phyloP scores from a whole-genome alignment of 805 yeast species.

The Candida pini region DNA sequence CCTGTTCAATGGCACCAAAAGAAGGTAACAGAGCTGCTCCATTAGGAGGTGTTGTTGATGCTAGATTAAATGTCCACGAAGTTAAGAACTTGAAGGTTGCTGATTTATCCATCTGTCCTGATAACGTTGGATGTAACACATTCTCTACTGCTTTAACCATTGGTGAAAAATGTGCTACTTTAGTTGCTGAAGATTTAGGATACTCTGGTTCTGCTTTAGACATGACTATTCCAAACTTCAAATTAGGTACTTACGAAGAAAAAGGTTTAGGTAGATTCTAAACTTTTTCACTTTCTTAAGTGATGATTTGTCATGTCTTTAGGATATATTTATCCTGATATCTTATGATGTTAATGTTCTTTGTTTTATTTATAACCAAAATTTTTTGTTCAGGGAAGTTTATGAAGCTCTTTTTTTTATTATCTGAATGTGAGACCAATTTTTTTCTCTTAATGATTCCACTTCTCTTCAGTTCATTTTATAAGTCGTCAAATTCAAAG shows the following conservation, averaged over 20 bases:
- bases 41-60: constrained; percentile 24
- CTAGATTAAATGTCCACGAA: constrained; percentile 24
- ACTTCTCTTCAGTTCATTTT: no score
- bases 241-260: constrained; percentile 24
- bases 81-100: constrained; percentile 26
- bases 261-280: constrained; percentile 24
- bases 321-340: neutral
- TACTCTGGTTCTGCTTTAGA: constrained; percentile 23
- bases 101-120: constrained; percentile 25
- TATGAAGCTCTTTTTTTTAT: neutral
- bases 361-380: neutral
- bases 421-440: no score
- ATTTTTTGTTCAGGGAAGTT: neutral
- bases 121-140: constrained; percentile 28
- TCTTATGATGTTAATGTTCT: neutral
- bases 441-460: no score
- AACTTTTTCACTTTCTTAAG: no score
- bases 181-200: constrained; percentile 26
- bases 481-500: no score
- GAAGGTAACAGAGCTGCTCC: constrained; percentile 24
- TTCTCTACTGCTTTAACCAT: constrained; percentile 25
- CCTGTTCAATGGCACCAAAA: constrained; percentile 26
- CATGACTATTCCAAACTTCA: constrained; percentile 26
- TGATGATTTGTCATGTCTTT: no score
- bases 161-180: constrained; percentile 26